Evolutionary conservation across 208 protist genomes (phyloP).

Genomic region (Trichomonas tenax): DNA sequence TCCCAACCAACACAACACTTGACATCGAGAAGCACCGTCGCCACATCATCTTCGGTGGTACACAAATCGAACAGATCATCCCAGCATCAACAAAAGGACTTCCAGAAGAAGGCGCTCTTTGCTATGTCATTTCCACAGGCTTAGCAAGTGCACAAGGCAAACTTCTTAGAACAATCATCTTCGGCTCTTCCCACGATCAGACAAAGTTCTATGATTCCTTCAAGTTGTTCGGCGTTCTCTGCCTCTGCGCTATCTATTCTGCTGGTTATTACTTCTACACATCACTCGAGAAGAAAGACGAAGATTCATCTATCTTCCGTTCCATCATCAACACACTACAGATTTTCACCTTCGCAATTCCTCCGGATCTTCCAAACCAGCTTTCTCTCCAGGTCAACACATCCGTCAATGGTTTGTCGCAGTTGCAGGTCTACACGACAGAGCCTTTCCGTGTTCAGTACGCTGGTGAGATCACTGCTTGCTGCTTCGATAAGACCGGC

Average conservation of each 20-base stretch:
- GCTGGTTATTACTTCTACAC: slow-evolving; percentile 36
- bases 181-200: slow-evolving; percentile 69
- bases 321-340: slow-evolving; percentile 89
- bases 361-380: slow-evolving; percentile 96
- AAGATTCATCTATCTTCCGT: slow-evolving; percentile 66
- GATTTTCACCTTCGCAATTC: slow-evolving; percentile 64
- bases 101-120: slow-evolving; percentile 60
- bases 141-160: slow-evolving; percentile 87
- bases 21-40: not conserved
- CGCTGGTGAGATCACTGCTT: slow-evolving; percentile 83
- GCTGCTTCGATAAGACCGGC: slow-evolving; percentile 99
- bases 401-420: slow-evolving; percentile 58
- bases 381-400: slow-evolving; percentile 83
- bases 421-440: slow-evolving; percentile 61
- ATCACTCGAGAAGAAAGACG: slow-evolving; percentile 21
- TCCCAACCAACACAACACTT: not conserved
- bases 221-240: slow-evolving; percentile 80
- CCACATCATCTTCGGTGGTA: not conserved
- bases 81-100: not conserved
- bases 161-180: slow-evolving; percentile 59
- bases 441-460: slow-evolving; percentile 98
- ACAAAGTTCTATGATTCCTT: slow-evolving; percentile 80
- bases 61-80: not conserved
- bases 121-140: slow-evolving; percentile 89
- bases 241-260: slow-evolving; percentile 68